phyloP scores from a whole-genome alignment of 768 basidiomycete genomes.

The Kwoniella mangroviensis region DNA sequence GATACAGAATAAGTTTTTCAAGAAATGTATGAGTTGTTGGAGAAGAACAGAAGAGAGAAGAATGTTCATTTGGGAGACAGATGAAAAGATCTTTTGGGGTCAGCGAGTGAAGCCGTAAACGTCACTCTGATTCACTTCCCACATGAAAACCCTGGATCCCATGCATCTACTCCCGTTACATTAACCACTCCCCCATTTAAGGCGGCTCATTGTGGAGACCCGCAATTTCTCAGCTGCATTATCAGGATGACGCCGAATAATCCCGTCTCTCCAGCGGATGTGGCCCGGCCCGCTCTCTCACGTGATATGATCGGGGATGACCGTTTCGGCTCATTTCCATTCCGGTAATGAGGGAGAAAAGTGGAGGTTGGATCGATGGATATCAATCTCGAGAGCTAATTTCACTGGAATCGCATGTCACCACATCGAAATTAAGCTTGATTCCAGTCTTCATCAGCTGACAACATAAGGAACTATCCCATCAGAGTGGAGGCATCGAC shows the following conservation, averaged over 20 bases:
- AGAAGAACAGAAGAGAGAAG: background rate
- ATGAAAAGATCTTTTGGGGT: background rate
- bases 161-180: background rate
- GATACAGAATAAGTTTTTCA: constrained; percentile 1
- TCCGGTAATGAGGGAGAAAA: background rate
- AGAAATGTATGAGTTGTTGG: background rate
- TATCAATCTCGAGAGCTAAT: background rate
- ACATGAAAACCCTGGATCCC: background rate
- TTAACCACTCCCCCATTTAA: constrained; percentile 11
- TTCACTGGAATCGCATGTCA: background rate
- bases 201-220: background rate
- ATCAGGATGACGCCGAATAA: constrained; percentile 14
- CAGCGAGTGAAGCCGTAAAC: background rate
- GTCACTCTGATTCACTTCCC: background rate
- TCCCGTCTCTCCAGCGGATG: constrained; percentile 1
- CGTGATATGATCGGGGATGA: background rate
- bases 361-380: background rate
- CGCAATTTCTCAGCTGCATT: constrained; percentile 4
- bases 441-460: background rate
- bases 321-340: background rate
- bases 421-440: background rate
- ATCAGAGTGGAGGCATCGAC: background rate
- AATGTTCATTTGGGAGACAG: background rate
- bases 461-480: background rate
- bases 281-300: constrained; percentile 10